Evolutionary conservation across 345 rosid genomes (phyloP), one percentile per base, ranked within the genome.

Genomic region (Salix caprea): DNA sequence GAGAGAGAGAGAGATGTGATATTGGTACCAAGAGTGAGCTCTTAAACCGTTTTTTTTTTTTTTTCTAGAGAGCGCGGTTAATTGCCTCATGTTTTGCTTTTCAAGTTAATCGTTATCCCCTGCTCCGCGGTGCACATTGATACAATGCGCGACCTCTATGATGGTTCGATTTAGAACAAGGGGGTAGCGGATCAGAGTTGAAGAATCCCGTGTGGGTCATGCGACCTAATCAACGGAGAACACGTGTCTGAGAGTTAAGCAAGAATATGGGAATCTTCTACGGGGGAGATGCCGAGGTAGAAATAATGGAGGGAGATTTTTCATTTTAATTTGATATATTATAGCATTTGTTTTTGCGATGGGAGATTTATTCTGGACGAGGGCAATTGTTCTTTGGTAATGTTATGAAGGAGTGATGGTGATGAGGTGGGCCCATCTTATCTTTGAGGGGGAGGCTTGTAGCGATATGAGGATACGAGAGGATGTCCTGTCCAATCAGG

Each of bases 381-480:
- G 13, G 50, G 24, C n/a, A 2, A 4, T 28, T 23, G 28, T 4
- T 7, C 4, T 26, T n/a, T 32, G 24, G 39, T 56, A 21, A 39
- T 65, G 52, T 16, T 13, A 19, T 4, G 44, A 50, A 37, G 39
- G 73, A 70, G 30, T 44, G 60, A 39, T 37, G 67, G 65, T 36
- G 60, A 39, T 37, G 62, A 56, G 2, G 76, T 56, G 84, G 86
- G 84, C 48, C 65, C 85, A 40, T 9, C 84, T 86, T 87, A 84
- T 87, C 89, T 69, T 12, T 0, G 2, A 67, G 66, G 21, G 86
- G 79, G 60, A 75, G 87, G 87, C 79, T 13, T 11, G 73, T 1
- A 69, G 62, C 32, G n/a, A 52, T 18, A 18, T 52, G 58, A 52
- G 58, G 64, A 9, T 58, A 23, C 13, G 24, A 77, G 36, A 32